A percentile compares a stretch with the other conserved stretches of the same genome.
These are phyloP conservation scores for Eucalyptus sp. DNA, from an alignment of 345 rosid genomes.

Conservation along the genomic window DNA sequence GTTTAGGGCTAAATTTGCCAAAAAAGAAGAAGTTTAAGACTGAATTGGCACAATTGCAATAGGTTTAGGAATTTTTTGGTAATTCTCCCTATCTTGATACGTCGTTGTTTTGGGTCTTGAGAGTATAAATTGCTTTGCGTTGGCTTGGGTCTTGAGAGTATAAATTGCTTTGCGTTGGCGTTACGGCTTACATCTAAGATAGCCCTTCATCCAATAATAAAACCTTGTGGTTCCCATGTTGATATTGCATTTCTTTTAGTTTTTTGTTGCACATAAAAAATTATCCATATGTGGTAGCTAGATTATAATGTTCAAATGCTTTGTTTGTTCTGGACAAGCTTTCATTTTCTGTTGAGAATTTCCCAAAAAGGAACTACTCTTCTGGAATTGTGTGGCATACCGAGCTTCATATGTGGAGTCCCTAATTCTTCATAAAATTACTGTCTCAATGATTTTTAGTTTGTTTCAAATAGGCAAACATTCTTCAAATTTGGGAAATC, in stretches of 20 bases:
- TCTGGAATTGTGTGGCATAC: background rate
- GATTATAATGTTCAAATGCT: background rate
- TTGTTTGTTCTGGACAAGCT: background rate
- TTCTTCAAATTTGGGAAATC: background rate
- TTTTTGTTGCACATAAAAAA: background rate
- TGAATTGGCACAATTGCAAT: too few relatives aligned
- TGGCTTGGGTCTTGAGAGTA: background rate
- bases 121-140: background rate
- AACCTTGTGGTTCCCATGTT: background rate
- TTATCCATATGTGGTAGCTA: background rate
- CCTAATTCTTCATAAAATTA: background rate
- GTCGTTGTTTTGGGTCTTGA: background rate
- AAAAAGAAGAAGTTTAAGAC: fast-evolving
- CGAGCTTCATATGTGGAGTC: background rate
- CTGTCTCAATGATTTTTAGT: background rate
- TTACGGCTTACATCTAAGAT: background rate
- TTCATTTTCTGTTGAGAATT: background rate
- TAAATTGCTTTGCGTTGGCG: background rate
- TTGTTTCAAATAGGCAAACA: background rate
- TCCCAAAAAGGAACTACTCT: background rate
- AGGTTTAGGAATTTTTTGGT: too few relatives aligned
- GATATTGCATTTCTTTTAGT: background rate
- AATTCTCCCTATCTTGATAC: background rate
- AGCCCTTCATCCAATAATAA: background rate
- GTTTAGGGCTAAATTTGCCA: too few relatives aligned